Conservation (phyloP, 2,329 filamentous ascomycete species). For the Xylariaceae sp. region DNA sequence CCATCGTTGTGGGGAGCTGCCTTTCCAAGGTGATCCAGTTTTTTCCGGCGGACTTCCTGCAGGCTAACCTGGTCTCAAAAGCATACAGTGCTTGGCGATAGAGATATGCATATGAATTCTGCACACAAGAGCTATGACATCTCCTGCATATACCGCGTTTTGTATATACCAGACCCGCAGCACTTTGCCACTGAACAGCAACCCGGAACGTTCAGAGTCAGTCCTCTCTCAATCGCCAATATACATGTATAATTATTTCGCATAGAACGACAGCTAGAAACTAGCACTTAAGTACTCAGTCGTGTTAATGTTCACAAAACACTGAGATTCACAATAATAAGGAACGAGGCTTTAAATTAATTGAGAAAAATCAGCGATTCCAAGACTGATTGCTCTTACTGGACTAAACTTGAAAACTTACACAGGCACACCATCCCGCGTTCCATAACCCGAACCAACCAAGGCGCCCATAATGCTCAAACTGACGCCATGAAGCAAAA, state of each 20-base stretch:
- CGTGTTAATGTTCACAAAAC: background rate
- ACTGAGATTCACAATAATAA: background rate
- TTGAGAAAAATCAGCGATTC: conserved; percentile 7
- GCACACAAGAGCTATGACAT: too few species aligned
- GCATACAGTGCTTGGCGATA: too few species aligned
- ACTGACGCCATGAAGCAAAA: conserved; percentile 11
- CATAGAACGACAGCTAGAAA: too few species aligned
- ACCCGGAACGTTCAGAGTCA: too few species aligned
- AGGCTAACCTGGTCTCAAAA: too few species aligned
- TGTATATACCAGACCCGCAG: too few species aligned
- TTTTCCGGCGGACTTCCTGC: conserved; percentile 4
- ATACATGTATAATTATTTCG: too few species aligned
- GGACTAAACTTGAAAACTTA: conserved; percentile 11
- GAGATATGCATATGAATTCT: too few species aligned
- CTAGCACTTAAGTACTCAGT: too few species aligned
- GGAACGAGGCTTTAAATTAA: background rate
- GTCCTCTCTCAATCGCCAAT: too few species aligned
- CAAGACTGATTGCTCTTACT: conserved; percentile 11
- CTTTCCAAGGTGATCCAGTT: conserved; percentile 19
- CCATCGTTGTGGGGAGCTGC: conserved; percentile 15
- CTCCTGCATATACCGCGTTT: too few species aligned
- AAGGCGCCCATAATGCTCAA: conserved; percentile 13
- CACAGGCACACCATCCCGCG: conserved; percentile 4
- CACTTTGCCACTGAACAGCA: too few species aligned
- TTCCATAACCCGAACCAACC: conserved; percentile 8